Conservation (phyloP, 164 flowering plant genomes). For the Pachysandra terminalis region DNA sequence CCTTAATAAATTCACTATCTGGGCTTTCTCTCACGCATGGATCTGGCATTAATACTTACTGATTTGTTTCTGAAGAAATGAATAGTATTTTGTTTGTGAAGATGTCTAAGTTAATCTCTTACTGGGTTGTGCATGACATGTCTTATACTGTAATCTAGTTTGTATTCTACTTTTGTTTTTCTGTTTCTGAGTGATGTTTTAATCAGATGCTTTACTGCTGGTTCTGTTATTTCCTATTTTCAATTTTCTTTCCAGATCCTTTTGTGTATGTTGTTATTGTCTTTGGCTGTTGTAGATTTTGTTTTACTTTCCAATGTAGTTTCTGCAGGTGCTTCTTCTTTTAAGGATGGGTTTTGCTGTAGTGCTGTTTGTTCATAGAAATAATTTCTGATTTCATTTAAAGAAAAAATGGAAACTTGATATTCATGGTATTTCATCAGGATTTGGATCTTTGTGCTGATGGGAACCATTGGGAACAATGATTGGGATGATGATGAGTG, state of each 20-base stretch:
- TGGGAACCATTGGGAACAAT: slow-evolving; percentile 14
- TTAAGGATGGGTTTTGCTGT: neutral
- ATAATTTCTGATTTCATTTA: neutral
- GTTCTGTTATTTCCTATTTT: neutral
- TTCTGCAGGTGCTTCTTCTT: neutral
- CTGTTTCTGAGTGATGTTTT: no score
- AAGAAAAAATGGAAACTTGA: slow-evolving; percentile 1
- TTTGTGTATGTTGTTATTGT: slow-evolving; percentile 15
- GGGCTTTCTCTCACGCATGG: no score
- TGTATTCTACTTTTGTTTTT: no score
- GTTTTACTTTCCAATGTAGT: neutral
- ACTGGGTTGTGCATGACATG: no score
- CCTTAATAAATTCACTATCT: no score
- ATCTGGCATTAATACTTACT: no score
- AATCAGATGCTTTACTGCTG: neutral
- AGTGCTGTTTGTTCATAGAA: neutral
- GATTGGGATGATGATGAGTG: slow-evolving; percentile 45
- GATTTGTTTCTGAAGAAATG: no score
- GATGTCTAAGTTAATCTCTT: no score
- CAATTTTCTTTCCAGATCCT: neutral
- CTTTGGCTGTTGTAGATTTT: neutral
- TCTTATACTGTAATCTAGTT: no score
- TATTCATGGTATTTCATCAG: slow-evolving; percentile 3
- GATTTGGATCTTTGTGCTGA: slow-evolving; percentile 7
- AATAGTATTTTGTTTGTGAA: no score